These are phyloP conservation scores for Petunia hybrid DNA, from an alignment of 305 asterid species.

Conservation along the genomic window DNA sequence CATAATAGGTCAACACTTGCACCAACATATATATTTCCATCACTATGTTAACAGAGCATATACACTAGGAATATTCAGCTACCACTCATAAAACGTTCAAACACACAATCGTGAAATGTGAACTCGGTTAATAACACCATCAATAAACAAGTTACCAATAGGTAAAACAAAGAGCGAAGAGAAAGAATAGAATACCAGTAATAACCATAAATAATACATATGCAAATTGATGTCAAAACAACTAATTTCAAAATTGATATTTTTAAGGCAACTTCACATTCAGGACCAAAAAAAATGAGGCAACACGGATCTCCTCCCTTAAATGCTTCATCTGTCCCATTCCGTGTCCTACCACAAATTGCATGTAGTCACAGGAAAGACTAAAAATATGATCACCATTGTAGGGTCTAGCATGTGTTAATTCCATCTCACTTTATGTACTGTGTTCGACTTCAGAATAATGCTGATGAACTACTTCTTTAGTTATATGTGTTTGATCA, in stretches of 20 bases:
- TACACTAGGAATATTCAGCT: neutral
- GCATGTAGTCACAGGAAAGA: neutral
- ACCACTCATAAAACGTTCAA: neutral
- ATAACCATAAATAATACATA: neutral
- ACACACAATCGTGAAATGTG: neutral
- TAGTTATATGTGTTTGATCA: neutral
- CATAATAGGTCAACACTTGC: neutral
- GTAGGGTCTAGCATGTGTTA: neutral
- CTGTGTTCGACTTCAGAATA: neutral
- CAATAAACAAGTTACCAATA: neutral
- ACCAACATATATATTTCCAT: neutral
- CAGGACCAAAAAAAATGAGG: neutral
- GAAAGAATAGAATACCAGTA: neutral
- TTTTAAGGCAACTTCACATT: neutral
- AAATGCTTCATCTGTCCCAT: constrained; percentile 13
- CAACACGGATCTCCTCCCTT: neutral
- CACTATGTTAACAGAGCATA: neutral
- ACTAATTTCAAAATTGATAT: neutral
- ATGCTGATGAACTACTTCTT: neutral
- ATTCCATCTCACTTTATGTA: neutral
- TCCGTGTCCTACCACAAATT: constrained; percentile 18
- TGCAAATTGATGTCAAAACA: neutral
- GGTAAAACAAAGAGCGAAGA: constrained; percentile 13
- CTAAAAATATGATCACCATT: neutral
- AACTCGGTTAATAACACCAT: neutral